phyloP scores from a whole-genome alignment of 2,329 filamentous ascomycete genomes.

The Simplicillium aogashimaense region DNA sequence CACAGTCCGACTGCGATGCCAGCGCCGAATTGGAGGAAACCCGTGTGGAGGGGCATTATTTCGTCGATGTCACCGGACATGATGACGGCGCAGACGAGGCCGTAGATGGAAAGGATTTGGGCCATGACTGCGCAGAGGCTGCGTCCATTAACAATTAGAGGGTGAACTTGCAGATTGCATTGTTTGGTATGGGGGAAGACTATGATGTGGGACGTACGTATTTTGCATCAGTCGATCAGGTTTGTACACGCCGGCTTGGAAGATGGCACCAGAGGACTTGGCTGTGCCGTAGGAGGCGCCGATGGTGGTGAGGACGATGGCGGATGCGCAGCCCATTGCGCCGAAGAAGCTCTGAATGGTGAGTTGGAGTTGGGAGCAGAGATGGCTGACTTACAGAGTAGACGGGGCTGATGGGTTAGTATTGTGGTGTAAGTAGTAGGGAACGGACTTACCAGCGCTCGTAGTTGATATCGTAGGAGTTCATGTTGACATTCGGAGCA shows the following conservation, averaged over 20 bases:
- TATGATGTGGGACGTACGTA: conserved; percentile 18
- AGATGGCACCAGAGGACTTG: conserved; percentile 32
- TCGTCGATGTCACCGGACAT: conserved; percentile 29
- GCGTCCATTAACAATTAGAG: not conserved
- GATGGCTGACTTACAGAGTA: conserved; percentile 28
- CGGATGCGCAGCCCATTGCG: conserved; percentile 27
- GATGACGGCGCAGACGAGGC: conserved; percentile 33
- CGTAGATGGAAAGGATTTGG: conserved; percentile 37
- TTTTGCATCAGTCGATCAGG: conserved; percentile 34
- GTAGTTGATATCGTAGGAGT: conserved; percentile 21
- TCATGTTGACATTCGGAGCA: conserved; percentile 17
- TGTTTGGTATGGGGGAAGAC: not conserved
- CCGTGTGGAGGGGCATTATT: conserved; percentile 31
- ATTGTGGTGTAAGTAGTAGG: not conserved
- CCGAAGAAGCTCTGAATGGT: conserved; percentile 27
- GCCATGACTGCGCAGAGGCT: conserved; percentile 35
- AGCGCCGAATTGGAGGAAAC: conserved; percentile 32
- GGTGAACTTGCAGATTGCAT: no score
- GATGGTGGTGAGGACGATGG: conserved; percentile 43
- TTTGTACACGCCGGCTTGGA: conserved; percentile 30
- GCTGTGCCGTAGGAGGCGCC: conserved; percentile 35
- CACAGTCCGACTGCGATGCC: conserved; percentile 32
- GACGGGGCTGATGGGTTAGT: conserved; percentile 21
- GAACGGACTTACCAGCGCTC: conserved; percentile 1
- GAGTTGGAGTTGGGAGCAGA: not conserved